Percentiles rank a stretch among this genome's conserved stretches.
These are phyloP conservation scores for Microcyclosporella mali DNA, from an alignment of 2,329 filamentous ascomycete genomes.

Conservation along the genomic window DNA sequence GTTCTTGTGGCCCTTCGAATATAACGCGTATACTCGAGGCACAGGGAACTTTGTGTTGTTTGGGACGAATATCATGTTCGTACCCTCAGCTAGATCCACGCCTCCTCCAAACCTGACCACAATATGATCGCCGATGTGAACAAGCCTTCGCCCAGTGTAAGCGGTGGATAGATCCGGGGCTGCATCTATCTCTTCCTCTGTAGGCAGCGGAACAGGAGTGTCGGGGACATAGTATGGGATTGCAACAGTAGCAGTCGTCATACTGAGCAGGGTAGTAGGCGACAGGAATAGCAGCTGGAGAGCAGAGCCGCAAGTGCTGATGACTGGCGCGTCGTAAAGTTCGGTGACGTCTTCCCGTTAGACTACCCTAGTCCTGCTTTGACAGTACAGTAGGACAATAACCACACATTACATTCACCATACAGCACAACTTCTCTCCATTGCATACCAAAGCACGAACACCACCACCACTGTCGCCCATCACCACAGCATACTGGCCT, in stretches of 20 bases:
- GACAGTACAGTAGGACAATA: too few relatives aligned
- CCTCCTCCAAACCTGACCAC: conserved; percentile 2
- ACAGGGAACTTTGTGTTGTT: not conserved
- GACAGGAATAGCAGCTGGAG: too few relatives aligned
- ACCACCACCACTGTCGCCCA: too few relatives aligned
- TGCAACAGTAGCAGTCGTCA: not conserved
- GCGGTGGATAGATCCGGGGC: not conserved
- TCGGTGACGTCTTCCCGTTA: too few relatives aligned
- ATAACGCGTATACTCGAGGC: conserved; percentile 4
- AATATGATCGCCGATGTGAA: not conserved
- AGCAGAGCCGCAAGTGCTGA: too few relatives aligned
- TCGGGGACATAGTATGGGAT: conserved; percentile 3
- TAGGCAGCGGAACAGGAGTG: conserved; percentile 1
- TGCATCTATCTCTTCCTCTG: conserved; percentile 3
- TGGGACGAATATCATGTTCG: conserved; percentile 4
- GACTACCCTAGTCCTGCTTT: too few relatives aligned
- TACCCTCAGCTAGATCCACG: conserved; percentile 2
- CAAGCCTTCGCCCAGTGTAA: not conserved
- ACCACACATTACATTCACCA: not conserved
- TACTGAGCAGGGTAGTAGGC: too few relatives aligned
- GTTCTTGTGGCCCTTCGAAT: not conserved
- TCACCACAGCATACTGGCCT: too few relatives aligned
- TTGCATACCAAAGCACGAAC: too few relatives aligned
- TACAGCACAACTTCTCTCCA: too few relatives aligned
- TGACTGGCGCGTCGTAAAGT: too few relatives aligned